Conservation (phyloP, 192 early-diverging fungal genomes). For the Haplosporangium gracile region DNA sequence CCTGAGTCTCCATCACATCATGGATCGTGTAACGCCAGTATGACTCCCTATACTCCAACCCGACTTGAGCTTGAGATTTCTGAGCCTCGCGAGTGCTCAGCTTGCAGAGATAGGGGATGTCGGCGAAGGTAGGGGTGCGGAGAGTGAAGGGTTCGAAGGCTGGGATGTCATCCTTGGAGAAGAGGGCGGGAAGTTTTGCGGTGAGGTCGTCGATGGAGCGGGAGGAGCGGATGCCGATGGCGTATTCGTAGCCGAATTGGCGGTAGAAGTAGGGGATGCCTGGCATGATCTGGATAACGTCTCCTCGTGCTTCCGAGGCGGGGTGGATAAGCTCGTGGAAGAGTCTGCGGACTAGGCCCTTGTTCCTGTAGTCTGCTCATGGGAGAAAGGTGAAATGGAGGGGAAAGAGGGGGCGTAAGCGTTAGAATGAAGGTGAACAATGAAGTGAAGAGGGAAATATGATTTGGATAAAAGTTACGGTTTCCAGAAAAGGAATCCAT, state of each 20-base stretch:
- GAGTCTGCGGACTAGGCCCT: conserved; percentile 24
- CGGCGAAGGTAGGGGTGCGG: conserved; percentile 17
- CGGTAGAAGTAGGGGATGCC: conserved; percentile 44
- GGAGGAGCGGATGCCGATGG: neutral
- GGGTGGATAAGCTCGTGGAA: conserved; percentile 36
- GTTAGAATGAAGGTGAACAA: neutral
- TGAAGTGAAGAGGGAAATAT: neutral
- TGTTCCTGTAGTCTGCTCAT: conserved; percentile 24
- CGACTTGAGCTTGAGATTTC: conserved; percentile 10
- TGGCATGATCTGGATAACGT: conserved; percentile 35
- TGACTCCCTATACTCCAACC: conserved; percentile 10
- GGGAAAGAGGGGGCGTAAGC: neutral
- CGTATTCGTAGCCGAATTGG: conserved; percentile 55
- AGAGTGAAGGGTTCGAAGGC: conserved; percentile 3
- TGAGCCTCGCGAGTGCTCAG: conserved; percentile 26
- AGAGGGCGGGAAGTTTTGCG: neutral
- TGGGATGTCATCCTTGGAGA: neutral
- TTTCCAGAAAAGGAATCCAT: conserved; percentile 5
- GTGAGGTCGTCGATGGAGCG: neutral
- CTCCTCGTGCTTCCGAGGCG: conserved; percentile 18
- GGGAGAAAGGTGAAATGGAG: neutral
- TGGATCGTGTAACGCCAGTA: conserved; percentile 35
- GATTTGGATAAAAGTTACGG: neutral
- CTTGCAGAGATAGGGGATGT: conserved; percentile 31
- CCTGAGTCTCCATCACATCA: neutral